Evolutionary conservation across 306 rosid genomes (phyloP).

Genomic region (Trichosanthes cucumerina): DNA sequence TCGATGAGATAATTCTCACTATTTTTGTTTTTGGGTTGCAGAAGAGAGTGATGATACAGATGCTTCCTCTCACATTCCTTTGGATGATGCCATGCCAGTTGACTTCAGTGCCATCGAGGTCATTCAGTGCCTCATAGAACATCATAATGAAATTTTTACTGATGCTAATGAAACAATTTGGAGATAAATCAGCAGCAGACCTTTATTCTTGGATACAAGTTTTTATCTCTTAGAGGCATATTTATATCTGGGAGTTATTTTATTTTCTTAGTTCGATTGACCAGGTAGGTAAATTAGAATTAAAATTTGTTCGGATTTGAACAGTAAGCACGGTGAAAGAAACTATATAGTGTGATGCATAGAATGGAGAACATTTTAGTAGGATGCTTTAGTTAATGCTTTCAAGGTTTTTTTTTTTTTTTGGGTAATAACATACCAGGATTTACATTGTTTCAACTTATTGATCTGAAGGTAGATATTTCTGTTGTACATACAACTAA

Average conservation of each 20-base stretch:
- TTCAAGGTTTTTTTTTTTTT: neutral
- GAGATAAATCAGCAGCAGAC: slow-evolving; percentile 37
- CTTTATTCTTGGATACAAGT: neutral
- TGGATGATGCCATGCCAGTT: slow-evolving; percentile 72
- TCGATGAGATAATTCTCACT: neutral
- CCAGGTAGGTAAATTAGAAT: slow-evolving; percentile 2
- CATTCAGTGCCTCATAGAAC: slow-evolving; percentile 87
- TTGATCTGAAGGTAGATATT: neutral
- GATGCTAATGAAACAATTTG: slow-evolving; percentile 93
- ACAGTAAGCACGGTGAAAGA: neutral
- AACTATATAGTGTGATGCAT: neutral
- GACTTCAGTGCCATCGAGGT: slow-evolving; percentile 89
- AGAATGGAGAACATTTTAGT: neutral
- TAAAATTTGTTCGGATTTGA: neutral
- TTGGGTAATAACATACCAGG: slow-evolving; percentile 1
- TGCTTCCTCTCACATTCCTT: slow-evolving; percentile 79
- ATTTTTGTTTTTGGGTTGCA: slow-evolving; percentile 18
- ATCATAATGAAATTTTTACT: slow-evolving; percentile 86
- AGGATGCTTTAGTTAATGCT: neutral
- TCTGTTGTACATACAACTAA: neutral
- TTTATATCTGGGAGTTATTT: neutral
- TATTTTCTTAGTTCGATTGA: slow-evolving; percentile 4
- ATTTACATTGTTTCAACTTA: neutral
- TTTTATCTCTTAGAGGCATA: neutral
- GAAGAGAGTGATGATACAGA: slow-evolving; percentile 56